Evolutionary conservation across 805 yeast species (phyloP).

Genomic region (Yamadazyma tumulicola): DNA sequence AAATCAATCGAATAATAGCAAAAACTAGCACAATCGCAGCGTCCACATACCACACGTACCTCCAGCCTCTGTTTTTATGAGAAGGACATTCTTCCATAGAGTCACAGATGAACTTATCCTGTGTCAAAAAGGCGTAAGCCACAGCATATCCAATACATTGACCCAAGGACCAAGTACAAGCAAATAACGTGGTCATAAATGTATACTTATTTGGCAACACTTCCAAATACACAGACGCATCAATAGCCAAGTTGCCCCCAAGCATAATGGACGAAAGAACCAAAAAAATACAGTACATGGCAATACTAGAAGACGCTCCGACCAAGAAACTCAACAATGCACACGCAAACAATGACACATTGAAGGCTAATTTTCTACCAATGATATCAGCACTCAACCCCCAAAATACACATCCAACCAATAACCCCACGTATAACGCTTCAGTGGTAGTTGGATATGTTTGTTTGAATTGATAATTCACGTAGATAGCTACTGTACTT

Average conservation of each 20-base stretch:
- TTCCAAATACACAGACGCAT: slow-evolving; percentile 26
- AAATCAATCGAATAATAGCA: slow-evolving; percentile 30
- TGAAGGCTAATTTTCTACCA: slow-evolving; percentile 53
- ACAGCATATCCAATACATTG: slow-evolving; percentile 49
- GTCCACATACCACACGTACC: slow-evolving; percentile 50
- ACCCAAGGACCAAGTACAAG: slow-evolving; percentile 62
- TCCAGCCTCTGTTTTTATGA: slow-evolving; percentile 54
- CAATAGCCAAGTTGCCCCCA: slow-evolving; percentile 29
- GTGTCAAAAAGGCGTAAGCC: slow-evolving; percentile 54
- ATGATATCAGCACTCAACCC: slow-evolving; percentile 54
- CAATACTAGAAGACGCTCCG: slow-evolving; percentile 24
- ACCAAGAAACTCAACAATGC: slow-evolving; percentile 21
- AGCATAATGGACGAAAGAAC: slow-evolving; percentile 19
- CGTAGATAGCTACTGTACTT: slow-evolving; percentile 43
- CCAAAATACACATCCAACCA: slow-evolving; percentile 52
- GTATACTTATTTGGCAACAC: slow-evolving; percentile 23
- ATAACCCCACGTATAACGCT: slow-evolving; percentile 38
- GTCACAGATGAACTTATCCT: slow-evolving; percentile 31
- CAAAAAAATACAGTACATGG: slow-evolving; percentile 23
- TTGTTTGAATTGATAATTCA: slow-evolving; percentile 46
- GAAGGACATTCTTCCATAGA: slow-evolving; percentile 40
- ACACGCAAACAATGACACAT: slow-evolving; percentile 18
- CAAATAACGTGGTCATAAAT: slow-evolving; percentile 29
- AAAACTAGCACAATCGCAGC: slow-evolving; percentile 44
- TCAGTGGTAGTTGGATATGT: slow-evolving; percentile 44